phyloP scores from a whole-genome alignment of 2,329 filamentous ascomycete genomes.

The Trichoderma polysporum region DNA sequence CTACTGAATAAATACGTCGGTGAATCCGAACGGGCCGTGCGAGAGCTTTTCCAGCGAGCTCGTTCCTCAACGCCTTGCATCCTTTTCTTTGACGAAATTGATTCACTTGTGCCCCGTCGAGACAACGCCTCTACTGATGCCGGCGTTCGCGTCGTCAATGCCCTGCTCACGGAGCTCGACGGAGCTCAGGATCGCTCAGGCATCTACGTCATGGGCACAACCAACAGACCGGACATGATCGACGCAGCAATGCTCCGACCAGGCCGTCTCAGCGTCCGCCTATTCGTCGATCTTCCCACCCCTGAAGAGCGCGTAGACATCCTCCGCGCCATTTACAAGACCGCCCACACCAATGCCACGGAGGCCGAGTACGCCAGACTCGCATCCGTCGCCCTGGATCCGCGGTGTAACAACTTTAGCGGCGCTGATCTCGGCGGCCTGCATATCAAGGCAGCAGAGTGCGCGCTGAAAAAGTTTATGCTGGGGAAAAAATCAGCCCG shows the following conservation, averaged over 20 bases:
- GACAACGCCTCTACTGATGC: slow-evolving; percentile 79
- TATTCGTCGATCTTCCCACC: slow-evolving; percentile 85
- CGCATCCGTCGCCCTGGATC: slow-evolving; percentile 63
- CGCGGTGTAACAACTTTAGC: slow-evolving; percentile 73
- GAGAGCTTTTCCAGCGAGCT: slow-evolving; percentile 87
- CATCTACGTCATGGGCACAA: slow-evolving; percentile 92
- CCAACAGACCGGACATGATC: slow-evolving; percentile 94
- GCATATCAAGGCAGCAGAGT: slow-evolving; percentile 51
- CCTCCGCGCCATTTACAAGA: slow-evolving; percentile 64
- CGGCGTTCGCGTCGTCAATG: slow-evolving; percentile 88
- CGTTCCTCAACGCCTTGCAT: slow-evolving; percentile 86
- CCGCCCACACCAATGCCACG: slow-evolving; percentile 35
- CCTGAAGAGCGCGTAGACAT: slow-evolving; percentile 82
- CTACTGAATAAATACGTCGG: slow-evolving; percentile 97
- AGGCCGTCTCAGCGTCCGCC: slow-evolving; percentile 80
- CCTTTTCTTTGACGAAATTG: slow-evolving; percentile 96
- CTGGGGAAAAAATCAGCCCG: slow-evolving; percentile 28
- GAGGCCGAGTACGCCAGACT: slow-evolving; percentile 55
- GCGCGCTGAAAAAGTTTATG: slow-evolving; percentile 45
- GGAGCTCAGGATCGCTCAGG: slow-evolving; percentile 77
- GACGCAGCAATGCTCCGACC: slow-evolving; percentile 93
- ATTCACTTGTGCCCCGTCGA: slow-evolving; percentile 83
- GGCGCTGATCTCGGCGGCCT: slow-evolving; percentile 59
- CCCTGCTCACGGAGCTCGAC: slow-evolving; percentile 89
- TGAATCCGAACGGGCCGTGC: slow-evolving; percentile 88